Conservation (phyloP, 306 rosid genomes). For the Cucumis hystrix region DNA sequence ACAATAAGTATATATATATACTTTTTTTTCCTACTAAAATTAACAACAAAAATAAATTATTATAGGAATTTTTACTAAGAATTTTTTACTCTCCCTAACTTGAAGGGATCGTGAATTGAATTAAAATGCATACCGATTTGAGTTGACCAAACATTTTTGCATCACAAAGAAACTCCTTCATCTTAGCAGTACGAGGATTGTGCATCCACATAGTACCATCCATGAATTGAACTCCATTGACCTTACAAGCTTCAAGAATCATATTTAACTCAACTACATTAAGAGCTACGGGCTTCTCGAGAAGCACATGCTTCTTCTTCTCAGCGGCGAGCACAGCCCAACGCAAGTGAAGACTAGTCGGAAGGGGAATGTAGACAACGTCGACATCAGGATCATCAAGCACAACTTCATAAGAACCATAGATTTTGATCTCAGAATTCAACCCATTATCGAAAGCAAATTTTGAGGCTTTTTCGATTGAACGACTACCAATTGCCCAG, state of each 20-base stretch:
- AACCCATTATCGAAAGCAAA: constrained; percentile 37
- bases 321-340: constrained; percentile 74
- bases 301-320: constrained; percentile 60
- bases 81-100: too few species aligned
- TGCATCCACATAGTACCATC: constrained; percentile 97
- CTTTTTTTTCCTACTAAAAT: too few species aligned
- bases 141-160: constrained; percentile 56
- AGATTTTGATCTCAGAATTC: constrained; percentile 31
- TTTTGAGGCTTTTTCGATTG: constrained; percentile 38
- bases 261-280: constrained; percentile 49
- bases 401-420: constrained; percentile 57
- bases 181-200: constrained; percentile 65
- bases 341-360: constrained; percentile 47
- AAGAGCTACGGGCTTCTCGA: constrained; percentile 85
- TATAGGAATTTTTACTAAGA: too few species aligned
- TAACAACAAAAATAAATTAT: too few species aligned
- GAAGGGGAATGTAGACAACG: constrained; percentile 73
- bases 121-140: constrained; percentile 36
- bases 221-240: constrained; percentile 76
- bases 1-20: too few species aligned
- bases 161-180: constrained; percentile 55
- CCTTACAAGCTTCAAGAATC: constrained; percentile 58
- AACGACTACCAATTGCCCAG: constrained; percentile 61
- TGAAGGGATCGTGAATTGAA: background rate
- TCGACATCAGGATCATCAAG: constrained; percentile 57